These are phyloP conservation scores for Hypoxylon subgilvum DNA, from an alignment of 495 filamentous ascomycete genomes.

Conservation along the genomic window DNA sequence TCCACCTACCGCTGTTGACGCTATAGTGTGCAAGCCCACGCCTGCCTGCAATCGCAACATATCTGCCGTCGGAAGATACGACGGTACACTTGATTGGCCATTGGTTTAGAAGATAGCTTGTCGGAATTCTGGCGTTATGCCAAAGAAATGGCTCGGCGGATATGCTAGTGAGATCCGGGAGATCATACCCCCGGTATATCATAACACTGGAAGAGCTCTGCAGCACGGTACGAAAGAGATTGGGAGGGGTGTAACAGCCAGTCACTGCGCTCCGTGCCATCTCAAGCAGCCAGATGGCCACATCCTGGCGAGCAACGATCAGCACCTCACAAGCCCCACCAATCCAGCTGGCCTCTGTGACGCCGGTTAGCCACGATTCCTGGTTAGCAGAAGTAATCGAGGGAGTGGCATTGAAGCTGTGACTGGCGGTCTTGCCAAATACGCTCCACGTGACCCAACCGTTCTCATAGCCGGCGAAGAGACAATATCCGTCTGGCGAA, in stretches of 20 bases:
- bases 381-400: slow-evolving; percentile 65
- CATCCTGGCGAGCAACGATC: slow-evolving; percentile 69
- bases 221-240: slow-evolving; percentile 85
- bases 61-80: slow-evolving; percentile 89
- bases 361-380: slow-evolving; percentile 81
- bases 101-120: slow-evolving; percentile 82
- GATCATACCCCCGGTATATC: slow-evolving; percentile 90
- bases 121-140: slow-evolving; percentile 88
- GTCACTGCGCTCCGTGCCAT: slow-evolving; percentile 90
- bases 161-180: slow-evolving; percentile 86
- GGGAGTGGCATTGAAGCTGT: slow-evolving; percentile 75
- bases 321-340: slow-evolving; percentile 86
- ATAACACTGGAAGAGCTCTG: slow-evolving; percentile 84
- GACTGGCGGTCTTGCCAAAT: slow-evolving; percentile 85
- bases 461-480: slow-evolving; percentile 90
- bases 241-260: slow-evolving; percentile 87
- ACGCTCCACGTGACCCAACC: slow-evolving; percentile 98
- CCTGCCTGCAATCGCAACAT: slow-evolving; percentile 91
- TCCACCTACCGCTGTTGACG: slow-evolving; percentile 92
- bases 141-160: slow-evolving; percentile 91
- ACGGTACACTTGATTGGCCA: slow-evolving; percentile 89
- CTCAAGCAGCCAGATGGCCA: slow-evolving; percentile 84
- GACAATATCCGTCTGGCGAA: slow-evolving; percentile 94
- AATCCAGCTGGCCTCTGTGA: slow-evolving; percentile 80
- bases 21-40: slow-evolving; percentile 96